Evolutionary conservation across 1,139 yeast genomes (phyloP).

Genomic region (Nakaseomyces nivariensis): DNA sequence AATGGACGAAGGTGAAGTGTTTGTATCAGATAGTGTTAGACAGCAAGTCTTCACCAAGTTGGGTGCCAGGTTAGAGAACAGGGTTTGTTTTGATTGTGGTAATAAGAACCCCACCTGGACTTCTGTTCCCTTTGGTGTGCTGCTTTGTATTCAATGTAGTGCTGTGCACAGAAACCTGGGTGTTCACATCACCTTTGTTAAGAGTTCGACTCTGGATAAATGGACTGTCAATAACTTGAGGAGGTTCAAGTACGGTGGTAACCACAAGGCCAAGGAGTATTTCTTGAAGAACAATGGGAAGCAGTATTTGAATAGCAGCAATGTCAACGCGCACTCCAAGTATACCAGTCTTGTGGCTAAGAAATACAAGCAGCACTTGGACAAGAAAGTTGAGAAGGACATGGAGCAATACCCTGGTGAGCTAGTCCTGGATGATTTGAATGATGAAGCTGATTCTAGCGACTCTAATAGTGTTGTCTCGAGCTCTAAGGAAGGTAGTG

Average conservation of each 20-base stretch:
- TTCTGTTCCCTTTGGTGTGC: slow-evolving; percentile 89
- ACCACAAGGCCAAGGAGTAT: slow-evolving; percentile 73
- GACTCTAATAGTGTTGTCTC: slow-evolving; percentile 30
- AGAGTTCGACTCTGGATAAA: slow-evolving; percentile 82
- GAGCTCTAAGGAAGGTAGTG: slow-evolving; percentile 36
- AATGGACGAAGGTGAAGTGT: slow-evolving; percentile 26
- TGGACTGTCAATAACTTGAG: slow-evolving; percentile 88
- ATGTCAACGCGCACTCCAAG: slow-evolving; percentile 61
- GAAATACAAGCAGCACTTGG: slow-evolving; percentile 70
- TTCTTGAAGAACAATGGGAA: slow-evolving; percentile 80
- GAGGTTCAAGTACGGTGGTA: slow-evolving; percentile 89
- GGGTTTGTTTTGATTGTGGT: slow-evolving; percentile 83
- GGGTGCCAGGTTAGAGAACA: slow-evolving; percentile 45
- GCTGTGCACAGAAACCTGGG: slow-evolving; percentile 96
- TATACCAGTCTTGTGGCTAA: slow-evolving; percentile 73
- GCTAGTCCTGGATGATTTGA: slow-evolving; percentile 46
- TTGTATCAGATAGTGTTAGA: slow-evolving; percentile 26
- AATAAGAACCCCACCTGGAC: slow-evolving; percentile 98
- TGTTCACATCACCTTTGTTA: slow-evolving; percentile 90
- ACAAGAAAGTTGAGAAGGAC: slow-evolving; percentile 57
- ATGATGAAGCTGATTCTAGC: slow-evolving; percentile 27
- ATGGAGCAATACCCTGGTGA: slow-evolving; percentile 57
- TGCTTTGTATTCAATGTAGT: slow-evolving; percentile 89
- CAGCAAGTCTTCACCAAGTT: slow-evolving; percentile 27
- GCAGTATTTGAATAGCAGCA: slow-evolving; percentile 39